Base-by-base conservation (phyloP, 768 basidiomycete genomes). In the Lyophyllum decastes region DNA sequence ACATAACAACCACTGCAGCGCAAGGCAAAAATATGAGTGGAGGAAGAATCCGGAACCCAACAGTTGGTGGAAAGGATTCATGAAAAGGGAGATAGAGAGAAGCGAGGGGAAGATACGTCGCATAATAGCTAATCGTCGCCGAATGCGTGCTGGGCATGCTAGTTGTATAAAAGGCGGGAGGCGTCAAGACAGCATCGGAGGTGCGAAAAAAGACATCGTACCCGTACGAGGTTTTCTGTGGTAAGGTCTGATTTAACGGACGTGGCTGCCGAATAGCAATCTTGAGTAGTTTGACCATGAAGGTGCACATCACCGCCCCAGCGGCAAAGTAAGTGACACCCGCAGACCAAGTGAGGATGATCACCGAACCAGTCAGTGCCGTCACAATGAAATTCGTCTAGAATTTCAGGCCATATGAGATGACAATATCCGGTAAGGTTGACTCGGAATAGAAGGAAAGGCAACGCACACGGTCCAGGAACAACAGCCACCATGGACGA, bases 141-240 rank as follows among this genome's bases (percentile, higher is more conserved):
- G 90, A 87, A 69, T 93, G 91, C 5, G 91, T 92, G 60, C 88
- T 90, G 5, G 91, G 91, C 91, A 93, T 92, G 12, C 91, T 92
- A 66, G 48, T 14, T 52, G 44, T 14, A 21, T 52, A 38, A 14
- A 41, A 19, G 40, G 35, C 3, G 8, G 35, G 14, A 7, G 40
- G 35, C 16, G 35, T 57, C 38, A 49, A 30, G 8, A 33, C 9
- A 38, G 22, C n/a, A 22, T 26, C 21, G 14, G 27, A 55, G 11
- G 30, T 30, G 5, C 30, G 10, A 45, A 49, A 41, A 21, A 10
- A 38, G 10, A 7, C 12, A 12, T 38, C 16, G 7, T 65, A 92
- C 90, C 91, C 91, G 66, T 88, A 93, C 3, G 84, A 76, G 51
- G 74, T 73, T 67, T 87, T 90, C 44, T 72, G 71, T 62, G 67